Percentiles rank a stretch among this genome's conserved stretches.
Conservation (phyloP, 2,329 filamentous ascomycete genomes). For the Lecanoromycetidae sp. region DNA sequence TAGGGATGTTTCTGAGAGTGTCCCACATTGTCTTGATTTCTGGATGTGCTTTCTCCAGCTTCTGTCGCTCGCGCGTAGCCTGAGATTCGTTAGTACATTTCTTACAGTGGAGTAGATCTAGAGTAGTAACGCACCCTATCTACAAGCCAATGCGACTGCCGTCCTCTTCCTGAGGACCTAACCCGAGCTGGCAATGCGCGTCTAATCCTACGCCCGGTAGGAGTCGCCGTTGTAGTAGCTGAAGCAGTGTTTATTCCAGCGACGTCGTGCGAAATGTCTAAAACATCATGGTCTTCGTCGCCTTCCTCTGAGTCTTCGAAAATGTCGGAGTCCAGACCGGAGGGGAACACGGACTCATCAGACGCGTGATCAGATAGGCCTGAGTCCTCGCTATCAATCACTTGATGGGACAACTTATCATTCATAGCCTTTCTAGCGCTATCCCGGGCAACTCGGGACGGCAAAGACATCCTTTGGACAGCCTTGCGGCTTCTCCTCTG, state of each 20-base stretch:
- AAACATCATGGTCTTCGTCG: conserved; percentile 7
- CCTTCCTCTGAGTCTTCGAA: conserved; percentile 14
- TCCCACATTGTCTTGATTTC: conserved; percentile 75
- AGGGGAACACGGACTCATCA: conserved; percentile 10
- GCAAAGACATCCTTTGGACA: not conserved
- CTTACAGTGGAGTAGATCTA: not conserved
- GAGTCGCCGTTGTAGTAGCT: not conserved
- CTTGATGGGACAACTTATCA: not conserved
- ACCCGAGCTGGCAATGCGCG: no score
- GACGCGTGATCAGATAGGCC: conserved; percentile 13
- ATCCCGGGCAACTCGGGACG: conserved; percentile 10
- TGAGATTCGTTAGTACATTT: conserved; percentile 26
- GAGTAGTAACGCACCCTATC: not conserved
- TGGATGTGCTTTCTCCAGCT: conserved; percentile 66
- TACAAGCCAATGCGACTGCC: not conserved
- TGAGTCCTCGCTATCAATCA: conserved; percentile 11
- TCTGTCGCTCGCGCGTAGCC: conserved; percentile 45
- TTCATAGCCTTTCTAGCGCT: conserved; percentile 6
- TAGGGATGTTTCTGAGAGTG: conserved; percentile 54
- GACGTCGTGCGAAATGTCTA: not conserved
- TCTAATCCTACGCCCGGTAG: not conserved
- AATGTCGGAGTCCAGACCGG: conserved; percentile 1
- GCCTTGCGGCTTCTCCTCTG: conserved; percentile 2
- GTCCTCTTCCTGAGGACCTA: not conserved
- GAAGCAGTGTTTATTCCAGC: not conserved